Conservation (phyloP, 495 filamentous ascomycete species). For the Hypoxylon fragiforme region DNA sequence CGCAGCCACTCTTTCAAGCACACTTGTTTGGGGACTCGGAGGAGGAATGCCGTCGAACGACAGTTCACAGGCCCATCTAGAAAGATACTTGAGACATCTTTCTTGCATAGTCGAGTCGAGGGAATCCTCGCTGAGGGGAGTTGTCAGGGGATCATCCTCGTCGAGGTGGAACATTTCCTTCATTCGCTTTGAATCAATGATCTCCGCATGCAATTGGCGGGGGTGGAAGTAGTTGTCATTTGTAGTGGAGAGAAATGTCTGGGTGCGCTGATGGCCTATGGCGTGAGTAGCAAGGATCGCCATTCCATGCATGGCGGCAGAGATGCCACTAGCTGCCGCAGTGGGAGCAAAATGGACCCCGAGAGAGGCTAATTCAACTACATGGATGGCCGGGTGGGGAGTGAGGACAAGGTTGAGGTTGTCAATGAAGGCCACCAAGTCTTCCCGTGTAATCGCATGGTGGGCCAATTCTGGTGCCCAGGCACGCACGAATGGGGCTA, state of each 20-base stretch:
- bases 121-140: slow-evolving; percentile 22
- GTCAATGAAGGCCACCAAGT: slow-evolving; percentile 35
- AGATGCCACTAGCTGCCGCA: slow-evolving; percentile 20
- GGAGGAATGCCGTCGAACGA: slow-evolving; percentile 33
- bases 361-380: slow-evolving; percentile 13
- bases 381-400: slow-evolving; percentile 17
- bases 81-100: slow-evolving; percentile 28
- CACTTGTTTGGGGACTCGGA: slow-evolving; percentile 17
- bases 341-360: slow-evolving; percentile 20
- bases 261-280: slow-evolving; percentile 12
- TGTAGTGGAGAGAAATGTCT: slow-evolving; percentile 18
- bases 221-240: slow-evolving; percentile 33
- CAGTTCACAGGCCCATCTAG: slow-evolving; percentile 20
- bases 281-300: slow-evolving; percentile 7
- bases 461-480: slow-evolving; percentile 24
- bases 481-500: slow-evolving; percentile 30
- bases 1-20: slow-evolving; percentile 25
- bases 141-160: slow-evolving; percentile 24
- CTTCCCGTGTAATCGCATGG: slow-evolving; percentile 25
- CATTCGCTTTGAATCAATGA: slow-evolving; percentile 19
- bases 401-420: slow-evolving; percentile 31
- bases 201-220: slow-evolving; percentile 27
- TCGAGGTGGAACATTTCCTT: slow-evolving; percentile 22
- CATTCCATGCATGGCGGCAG: slow-evolving; percentile 11
- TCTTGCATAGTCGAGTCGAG: slow-evolving; percentile 22